Percentiles rank a stretch among this genome's conserved stretches.
phyloP scores from a whole-genome alignment of 1,284 basidiomycete species.

The Apiotrichum akiyoshidainum region DNA sequence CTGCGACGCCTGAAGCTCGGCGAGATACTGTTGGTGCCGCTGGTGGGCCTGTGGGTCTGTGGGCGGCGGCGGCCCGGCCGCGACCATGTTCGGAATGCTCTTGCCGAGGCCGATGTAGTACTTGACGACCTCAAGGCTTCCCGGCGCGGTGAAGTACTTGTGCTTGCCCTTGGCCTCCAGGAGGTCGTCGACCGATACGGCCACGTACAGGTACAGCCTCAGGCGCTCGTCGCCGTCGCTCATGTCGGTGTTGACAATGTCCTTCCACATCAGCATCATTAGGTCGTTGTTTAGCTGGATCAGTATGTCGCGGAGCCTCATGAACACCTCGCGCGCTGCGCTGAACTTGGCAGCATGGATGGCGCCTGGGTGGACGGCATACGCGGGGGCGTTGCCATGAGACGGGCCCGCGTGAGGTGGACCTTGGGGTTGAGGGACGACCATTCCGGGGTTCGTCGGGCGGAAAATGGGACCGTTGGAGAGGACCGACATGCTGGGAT shows the following conservation, averaged over 20 bases:
- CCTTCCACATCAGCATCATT: background rate
- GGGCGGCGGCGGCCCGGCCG: too few species aligned
- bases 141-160: background rate
- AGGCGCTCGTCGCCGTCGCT: background rate
- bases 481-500: background rate
- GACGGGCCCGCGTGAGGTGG: background rate
- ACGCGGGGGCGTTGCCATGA: background rate
- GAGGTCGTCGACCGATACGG: background rate
- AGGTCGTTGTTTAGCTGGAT: background rate
- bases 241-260: background rate
- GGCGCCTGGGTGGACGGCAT: background rate
- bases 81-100: background rate
- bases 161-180: background rate
- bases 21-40: too few species aligned
- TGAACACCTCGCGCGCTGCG: background rate
- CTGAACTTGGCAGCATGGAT: background rate
- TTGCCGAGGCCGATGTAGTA: slow-evolving; percentile 1
- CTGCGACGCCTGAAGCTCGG: too few species aligned
- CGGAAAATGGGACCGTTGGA: background rate
- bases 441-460: background rate
- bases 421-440: background rate
- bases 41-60: too few species aligned
- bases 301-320: background rate
- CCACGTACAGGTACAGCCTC: background rate
- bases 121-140: background rate